These are phyloP conservation scores for Macaranga tanarius DNA, from an alignment of 441 rosid genomes.

Conservation along the genomic window DNA sequence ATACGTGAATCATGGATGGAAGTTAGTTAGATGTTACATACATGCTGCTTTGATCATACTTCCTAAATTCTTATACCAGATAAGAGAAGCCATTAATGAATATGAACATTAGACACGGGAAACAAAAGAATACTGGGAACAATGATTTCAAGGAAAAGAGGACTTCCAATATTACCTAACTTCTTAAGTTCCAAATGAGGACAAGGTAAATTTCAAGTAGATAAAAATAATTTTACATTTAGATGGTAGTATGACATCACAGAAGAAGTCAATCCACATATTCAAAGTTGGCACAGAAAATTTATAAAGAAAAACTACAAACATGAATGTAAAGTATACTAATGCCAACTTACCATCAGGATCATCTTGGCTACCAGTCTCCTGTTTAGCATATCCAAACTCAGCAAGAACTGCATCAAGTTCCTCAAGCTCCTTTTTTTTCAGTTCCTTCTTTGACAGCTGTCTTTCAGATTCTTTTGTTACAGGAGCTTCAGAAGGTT, in stretches of 20 bases:
- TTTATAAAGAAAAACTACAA: not conserved
- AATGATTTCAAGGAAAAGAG: not conserved
- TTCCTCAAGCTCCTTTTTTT: conserved; percentile 64
- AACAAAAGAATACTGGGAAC: not conserved
- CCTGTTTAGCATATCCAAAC: conserved; percentile 36
- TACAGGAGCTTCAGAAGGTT: conserved; percentile 31
- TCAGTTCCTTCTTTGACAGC: conserved; percentile 61
- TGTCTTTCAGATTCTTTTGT: conserved; percentile 48
- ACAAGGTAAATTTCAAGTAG: not conserved
- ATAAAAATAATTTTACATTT: not conserved
- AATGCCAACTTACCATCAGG: conserved; percentile 30
- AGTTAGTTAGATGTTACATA: not conserved
- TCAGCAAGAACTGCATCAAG: conserved; percentile 63
- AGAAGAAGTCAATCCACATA: not conserved
- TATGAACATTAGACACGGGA: too few species aligned
- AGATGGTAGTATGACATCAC: not conserved
- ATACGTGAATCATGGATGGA: not conserved
- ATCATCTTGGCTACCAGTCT: conserved; percentile 34
- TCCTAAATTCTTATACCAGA: not conserved
- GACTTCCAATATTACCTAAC: not conserved
- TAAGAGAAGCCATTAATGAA: not conserved
- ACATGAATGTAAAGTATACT: not conserved
- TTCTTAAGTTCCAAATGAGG: not conserved
- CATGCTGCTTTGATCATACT: not conserved
- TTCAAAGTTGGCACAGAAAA: not conserved